Conservation (phyloP, 495 filamentous ascomycete species). For the Neurospora tetraspora region DNA sequence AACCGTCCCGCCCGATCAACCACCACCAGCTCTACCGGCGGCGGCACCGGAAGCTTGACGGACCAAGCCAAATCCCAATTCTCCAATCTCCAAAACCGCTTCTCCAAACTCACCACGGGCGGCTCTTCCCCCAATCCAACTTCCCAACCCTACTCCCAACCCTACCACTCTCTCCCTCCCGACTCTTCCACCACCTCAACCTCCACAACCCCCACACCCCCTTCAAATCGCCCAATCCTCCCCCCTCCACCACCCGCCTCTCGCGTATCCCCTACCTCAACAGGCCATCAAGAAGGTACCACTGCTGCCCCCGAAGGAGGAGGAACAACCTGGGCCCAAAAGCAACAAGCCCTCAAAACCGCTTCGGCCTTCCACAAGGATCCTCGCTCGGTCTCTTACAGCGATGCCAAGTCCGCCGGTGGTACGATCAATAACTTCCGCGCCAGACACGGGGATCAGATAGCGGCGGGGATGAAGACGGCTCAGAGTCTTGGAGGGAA, state of each 20-base stretch:
- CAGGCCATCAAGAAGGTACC: neutral
- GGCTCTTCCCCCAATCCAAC: neutral
- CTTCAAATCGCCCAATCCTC: neutral
- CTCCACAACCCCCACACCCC: neutral
- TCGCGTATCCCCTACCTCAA: neutral
- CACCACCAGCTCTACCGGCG: conserved; percentile 6
- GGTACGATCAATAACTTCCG: conserved; percentile 63
- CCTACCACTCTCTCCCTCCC: neutral
- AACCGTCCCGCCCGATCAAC: conserved; percentile 3
- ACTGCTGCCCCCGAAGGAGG: conserved; percentile 9
- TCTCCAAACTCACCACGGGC: conserved; percentile 42
- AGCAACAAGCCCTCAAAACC: conserved; percentile 50
- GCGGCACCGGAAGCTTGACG: neutral
- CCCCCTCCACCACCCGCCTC: neutral
- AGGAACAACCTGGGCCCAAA: conserved; percentile 53
- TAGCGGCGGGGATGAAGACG: conserved; percentile 53
- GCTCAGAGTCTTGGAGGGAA: conserved; percentile 47
- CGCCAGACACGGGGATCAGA: conserved; percentile 61
- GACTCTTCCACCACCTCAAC: neutral
- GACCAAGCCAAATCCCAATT: conserved; percentile 16
- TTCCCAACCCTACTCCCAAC: neutral
- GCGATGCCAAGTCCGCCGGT: conserved; percentile 44
- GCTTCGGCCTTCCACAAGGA: conserved; percentile 44
- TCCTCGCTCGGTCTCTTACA: conserved; percentile 46
- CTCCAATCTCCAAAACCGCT: conserved; percentile 58